phyloP scores from a whole-genome alignment of 106 monocot genomes.

The Apostasia shenzhenica region DNA sequence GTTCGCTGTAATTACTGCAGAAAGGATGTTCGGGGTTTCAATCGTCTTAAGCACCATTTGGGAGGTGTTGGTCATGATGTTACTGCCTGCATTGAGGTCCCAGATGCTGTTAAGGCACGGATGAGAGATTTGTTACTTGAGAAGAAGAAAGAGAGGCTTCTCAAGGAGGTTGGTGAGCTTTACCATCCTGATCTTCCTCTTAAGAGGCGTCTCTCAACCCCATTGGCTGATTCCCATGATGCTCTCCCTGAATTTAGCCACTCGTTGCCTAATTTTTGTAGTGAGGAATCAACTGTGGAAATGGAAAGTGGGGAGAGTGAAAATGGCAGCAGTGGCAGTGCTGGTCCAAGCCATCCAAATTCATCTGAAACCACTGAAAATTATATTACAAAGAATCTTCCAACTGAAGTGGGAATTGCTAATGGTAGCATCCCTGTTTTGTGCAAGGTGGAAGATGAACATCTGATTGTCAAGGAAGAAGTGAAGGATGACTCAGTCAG shows the following conservation, averaged over 20 bases:
- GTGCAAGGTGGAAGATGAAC: conserved; percentile 16
- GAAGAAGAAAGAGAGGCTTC: conserved; percentile 39
- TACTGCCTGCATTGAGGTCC: conserved; percentile 25
- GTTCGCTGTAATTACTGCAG: conserved; percentile 56
- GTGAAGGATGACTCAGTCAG: conserved; percentile 17
- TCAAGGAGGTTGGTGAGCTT: conserved; percentile 34
- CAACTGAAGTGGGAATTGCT: not conserved
- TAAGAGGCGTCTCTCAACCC: conserved; percentile 21
- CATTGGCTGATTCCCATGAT: conserved; percentile 5
- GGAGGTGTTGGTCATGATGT: conserved; percentile 35
- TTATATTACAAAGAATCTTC: not conserved
- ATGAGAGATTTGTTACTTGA: conserved; percentile 30
- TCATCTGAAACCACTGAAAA: conserved; percentile 5
- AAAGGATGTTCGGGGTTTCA: conserved; percentile 38
- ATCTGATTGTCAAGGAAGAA: conserved; percentile 23
- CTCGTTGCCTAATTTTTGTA: not conserved
- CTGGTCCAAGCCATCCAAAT: not conserved
- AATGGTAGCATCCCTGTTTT: not conserved
- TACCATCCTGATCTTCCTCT: conserved; percentile 38
- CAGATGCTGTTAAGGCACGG: conserved; percentile 19
- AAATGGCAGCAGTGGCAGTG: not conserved
- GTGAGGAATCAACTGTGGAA: not conserved
- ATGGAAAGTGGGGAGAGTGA: not conserved
- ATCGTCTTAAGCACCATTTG: conserved; percentile 49
- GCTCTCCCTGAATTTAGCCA: conserved; percentile 1